A percentile compares a stretch with the other conserved stretches of the same genome.
phyloP scores from a whole-genome alignment of 1,284 basidiomycete species.

The Microbotryum violaceum region DNA sequence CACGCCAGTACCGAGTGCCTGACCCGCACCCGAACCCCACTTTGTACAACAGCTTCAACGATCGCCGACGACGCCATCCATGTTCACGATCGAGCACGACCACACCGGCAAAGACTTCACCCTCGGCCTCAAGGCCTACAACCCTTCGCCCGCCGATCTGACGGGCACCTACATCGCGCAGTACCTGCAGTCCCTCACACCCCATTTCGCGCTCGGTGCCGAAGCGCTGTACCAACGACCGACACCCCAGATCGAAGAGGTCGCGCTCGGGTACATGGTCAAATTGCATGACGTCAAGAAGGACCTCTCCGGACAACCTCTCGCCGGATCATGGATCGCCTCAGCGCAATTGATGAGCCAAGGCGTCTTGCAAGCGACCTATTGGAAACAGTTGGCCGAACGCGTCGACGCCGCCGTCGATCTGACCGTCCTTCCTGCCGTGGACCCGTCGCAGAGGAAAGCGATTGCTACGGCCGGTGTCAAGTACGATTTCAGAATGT shows the following conservation, averaged over 20 bases:
- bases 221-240: slow-evolving; percentile 81
- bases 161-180: slow-evolving; percentile 93
- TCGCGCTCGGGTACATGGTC: slow-evolving; percentile 75
- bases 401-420: slow-evolving; percentile 99
- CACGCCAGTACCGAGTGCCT: neutral
- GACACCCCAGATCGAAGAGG: slow-evolving; percentile 59
- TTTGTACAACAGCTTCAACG: neutral
- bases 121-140: slow-evolving; percentile 81
- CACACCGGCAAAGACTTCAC: slow-evolving; percentile 82
- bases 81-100: slow-evolving; percentile 92
- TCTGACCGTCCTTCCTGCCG: slow-evolving; percentile 70
- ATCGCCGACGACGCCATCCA: slow-evolving; percentile 58
- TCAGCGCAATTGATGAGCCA: slow-evolving; percentile 80
- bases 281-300: slow-evolving; percentile 46
- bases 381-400: slow-evolving; percentile 92
- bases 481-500: slow-evolving; percentile 91
- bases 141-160: slow-evolving; percentile 75
- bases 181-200: slow-evolving; percentile 91
- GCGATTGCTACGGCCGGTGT: slow-evolving; percentile 87
- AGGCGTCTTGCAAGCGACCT: slow-evolving; percentile 84
- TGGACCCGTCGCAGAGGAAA: slow-evolving; percentile 60
- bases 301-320: slow-evolving; percentile 18
- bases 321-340: slow-evolving; percentile 61
- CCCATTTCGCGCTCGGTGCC: slow-evolving; percentile 80
- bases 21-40: neutral